Percentiles rank a stretch among this genome's conserved stretches.
Evolutionary conservation across 2,329 filamentous ascomycete genomes (phyloP).

Genomic region (Monosporascus sp.): DNA sequence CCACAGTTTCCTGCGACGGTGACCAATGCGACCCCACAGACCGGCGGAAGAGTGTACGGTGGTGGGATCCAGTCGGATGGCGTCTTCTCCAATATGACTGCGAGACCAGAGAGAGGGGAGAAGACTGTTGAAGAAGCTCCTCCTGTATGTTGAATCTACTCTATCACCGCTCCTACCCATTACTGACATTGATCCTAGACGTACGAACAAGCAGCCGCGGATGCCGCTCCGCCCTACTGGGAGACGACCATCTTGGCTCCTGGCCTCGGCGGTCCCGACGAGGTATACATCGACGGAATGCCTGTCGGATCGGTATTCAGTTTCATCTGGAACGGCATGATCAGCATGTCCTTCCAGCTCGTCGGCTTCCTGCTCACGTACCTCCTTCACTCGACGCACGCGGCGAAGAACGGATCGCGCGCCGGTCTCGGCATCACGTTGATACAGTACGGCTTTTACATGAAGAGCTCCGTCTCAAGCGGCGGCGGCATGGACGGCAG

Average conservation of each 20-base stretch:
- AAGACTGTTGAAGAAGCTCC: constrained; percentile 78
- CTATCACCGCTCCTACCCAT: neutral
- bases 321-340: constrained; percentile 91
- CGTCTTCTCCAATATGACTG: constrained; percentile 91
- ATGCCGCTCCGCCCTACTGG: constrained; percentile 96
- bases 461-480: constrained; percentile 60
- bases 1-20: constrained; percentile 26
- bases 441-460: constrained; percentile 94
- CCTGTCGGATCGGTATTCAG: constrained; percentile 84
- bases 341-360: constrained; percentile 94
- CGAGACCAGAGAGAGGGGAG: constrained; percentile 79
- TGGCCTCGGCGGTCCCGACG: constrained; percentile 81
- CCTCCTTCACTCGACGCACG: constrained; percentile 94
- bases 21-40: constrained; percentile 17
- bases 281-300: constrained; percentile 95
- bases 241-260: constrained; percentile 96
- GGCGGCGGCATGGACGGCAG: constrained; percentile 39
- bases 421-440: constrained; percentile 92
- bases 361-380: constrained; percentile 98
- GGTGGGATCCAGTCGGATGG: constrained; percentile 81
- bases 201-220: constrained; percentile 96
- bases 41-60: constrained; percentile 56
- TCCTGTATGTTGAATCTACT: constrained; percentile 60
- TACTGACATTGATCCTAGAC: constrained; percentile 55
- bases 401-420: constrained; percentile 93